Evolutionary conservation across 1,284 basidiomycete genomes (phyloP).

Genomic region (Sphagnurus paluster): DNA sequence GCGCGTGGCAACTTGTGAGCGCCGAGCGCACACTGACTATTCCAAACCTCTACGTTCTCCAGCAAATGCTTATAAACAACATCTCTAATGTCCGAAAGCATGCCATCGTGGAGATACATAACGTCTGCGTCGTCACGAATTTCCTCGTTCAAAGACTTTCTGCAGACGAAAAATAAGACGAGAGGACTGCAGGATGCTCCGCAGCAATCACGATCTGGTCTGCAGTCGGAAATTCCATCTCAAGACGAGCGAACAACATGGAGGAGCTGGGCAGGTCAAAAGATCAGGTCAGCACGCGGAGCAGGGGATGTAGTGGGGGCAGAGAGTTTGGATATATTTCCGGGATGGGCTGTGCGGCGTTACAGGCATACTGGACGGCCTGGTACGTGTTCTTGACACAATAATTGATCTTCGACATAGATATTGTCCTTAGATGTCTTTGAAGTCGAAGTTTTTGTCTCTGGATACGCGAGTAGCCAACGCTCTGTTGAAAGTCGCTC

Average conservation of each 20-base stretch:
- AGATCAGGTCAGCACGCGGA: conserved; percentile 33
- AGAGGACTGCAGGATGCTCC: conserved; percentile 5
- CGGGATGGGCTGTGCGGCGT: conserved; percentile 50
- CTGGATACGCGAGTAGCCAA: conserved; percentile 71
- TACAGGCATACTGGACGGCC: conserved; percentile 26
- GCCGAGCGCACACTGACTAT: too few relatives aligned
- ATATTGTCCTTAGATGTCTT: conserved; percentile 40
- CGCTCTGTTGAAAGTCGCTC: conserved; percentile 68
- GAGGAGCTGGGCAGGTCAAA: conserved; percentile 47
- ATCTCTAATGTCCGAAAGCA: conserved; percentile 35
- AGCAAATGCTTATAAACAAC: too few relatives aligned
- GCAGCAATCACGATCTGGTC: too few relatives aligned
- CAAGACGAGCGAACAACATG: conserved; percentile 31
- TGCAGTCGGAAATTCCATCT: too few relatives aligned
- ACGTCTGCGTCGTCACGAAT: conserved; percentile 31
- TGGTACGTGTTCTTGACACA: conserved; percentile 21
- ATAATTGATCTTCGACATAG: background rate
- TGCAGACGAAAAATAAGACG: conserved; percentile 20
- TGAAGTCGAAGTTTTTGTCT: conserved; percentile 70
- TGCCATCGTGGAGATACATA: conserved; percentile 35
- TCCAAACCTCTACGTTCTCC: too few relatives aligned
- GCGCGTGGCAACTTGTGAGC: too few relatives aligned
- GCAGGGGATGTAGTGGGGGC: conserved; percentile 17
- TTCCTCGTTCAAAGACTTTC: conserved; percentile 33
- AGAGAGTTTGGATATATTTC: conserved; percentile 48